A percentile compares a stretch with the other conserved stretches of the same genome.
phyloP scores from a whole-genome alignment of 257 asterid genomes.

The Marsdenia floribunda region DNA sequence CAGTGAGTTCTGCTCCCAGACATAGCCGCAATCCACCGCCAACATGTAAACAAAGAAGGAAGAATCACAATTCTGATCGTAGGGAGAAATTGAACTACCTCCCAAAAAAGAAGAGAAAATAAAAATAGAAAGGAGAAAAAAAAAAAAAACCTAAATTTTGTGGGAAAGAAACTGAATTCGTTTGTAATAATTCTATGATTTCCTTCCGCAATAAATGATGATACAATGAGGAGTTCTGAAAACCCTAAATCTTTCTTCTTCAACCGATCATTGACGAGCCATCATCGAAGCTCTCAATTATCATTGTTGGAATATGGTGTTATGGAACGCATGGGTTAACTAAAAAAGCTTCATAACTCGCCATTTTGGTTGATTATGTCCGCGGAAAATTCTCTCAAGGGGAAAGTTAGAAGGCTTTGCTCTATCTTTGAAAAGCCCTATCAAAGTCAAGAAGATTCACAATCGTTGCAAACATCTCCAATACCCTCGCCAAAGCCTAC shows the following conservation, averaged over 20 bases:
- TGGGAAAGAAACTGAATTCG: not conserved
- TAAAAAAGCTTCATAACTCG: constrained; percentile 49
- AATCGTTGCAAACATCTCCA: too few species aligned
- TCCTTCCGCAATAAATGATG: constrained; percentile 26
- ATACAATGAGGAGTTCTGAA: constrained; percentile 25
- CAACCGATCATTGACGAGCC: constrained; percentile 57
- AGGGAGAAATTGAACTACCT: not conserved
- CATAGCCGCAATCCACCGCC: too few species aligned
- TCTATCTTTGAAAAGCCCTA: constrained; percentile 54
- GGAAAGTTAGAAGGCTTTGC: constrained; percentile 61
- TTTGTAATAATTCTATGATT: constrained; percentile 27
- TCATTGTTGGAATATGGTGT: constrained; percentile 28
- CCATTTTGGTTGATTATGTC: constrained; percentile 55
- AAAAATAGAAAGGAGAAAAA: too few species aligned
- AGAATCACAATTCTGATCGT: not conserved
- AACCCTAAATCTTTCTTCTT: constrained; percentile 32
- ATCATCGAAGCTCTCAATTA: constrained; percentile 15
- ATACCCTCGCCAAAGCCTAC: constrained; percentile 13
- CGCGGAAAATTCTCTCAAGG: constrained; percentile 64
- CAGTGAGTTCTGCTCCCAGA: too few species aligned
- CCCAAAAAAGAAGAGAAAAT: too few species aligned
- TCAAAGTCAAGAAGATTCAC: constrained; percentile 15
- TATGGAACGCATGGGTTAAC: constrained; percentile 45
- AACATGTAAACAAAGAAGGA: too few species aligned
- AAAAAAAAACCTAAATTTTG: not conserved